Evolutionary conservation across 1,284 basidiomycete genomes (phyloP), one percentile per base, ranked within the genome.

Genomic region (Ceratobasidium sp.): DNA sequence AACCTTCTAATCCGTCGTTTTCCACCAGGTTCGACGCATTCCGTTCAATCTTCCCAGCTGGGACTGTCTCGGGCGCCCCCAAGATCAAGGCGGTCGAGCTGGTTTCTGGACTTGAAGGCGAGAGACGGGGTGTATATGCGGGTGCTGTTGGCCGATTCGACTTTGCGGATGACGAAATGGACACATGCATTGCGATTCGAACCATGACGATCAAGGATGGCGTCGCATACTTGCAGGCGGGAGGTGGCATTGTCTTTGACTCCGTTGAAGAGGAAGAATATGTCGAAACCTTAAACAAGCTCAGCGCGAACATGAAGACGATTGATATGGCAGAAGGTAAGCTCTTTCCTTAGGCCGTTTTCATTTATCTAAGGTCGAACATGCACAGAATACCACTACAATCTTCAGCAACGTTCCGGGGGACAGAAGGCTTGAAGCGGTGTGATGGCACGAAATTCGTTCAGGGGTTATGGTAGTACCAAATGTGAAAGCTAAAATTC

Each of bases 81-180:
- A 99, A 99, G 84, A 96, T 99, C 83, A 97, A 98, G 82, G 98
- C 98, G 0, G 96, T 99, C 79, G 96, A 99, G 82, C 91, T 99
- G 45, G 87, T 99, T 50, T 91, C 91, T 15, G 91, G 91, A 22
- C 85, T 99, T 57, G 98, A 99, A 82, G 87, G 92, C 81, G 96
- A 99, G 83, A 90, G 91, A 62, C 88, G 98, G 47, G 97, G 97
- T 29, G 93, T 99, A 7, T 99, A 99, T 80, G 98, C 97, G 6
- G 98, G 98, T 51, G 98, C 96, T 0, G 96, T 99, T 19, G 98
- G 98, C 17, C 91, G 96, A 67, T 99, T 98, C 82, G 97, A 99
- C 82, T 99, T 98, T 83, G 95, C 97, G 36, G 86, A 91, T 41
- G 93, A 97, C 80, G 93, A 94, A 81, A 96, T 99, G 92, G 98